A percentile compares a stretch with the other conserved stretches of the same genome.
Evolutionary conservation across 2,329 filamentous ascomycete species (phyloP).

Genomic region (Zasmidium angulare): DNA sequence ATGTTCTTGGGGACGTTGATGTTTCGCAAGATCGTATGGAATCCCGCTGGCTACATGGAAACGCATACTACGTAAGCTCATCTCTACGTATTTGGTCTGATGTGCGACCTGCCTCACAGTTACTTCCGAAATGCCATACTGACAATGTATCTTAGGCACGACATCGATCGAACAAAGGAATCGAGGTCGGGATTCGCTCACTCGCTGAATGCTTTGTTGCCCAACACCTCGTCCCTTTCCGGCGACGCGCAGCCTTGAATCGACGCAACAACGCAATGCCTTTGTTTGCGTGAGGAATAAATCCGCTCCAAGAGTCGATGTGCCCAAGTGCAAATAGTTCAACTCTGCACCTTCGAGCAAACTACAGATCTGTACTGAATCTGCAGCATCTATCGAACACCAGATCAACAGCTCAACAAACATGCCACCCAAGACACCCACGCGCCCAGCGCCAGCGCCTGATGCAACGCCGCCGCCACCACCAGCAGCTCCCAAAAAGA

Average conservation of each 20-base stretch:
- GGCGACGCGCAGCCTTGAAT: not conserved
- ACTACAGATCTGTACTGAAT: not conserved
- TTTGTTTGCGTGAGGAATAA: not conserved
- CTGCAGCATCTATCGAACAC: not conserved
- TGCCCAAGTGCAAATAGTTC: not conserved
- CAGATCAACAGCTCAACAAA: not conserved
- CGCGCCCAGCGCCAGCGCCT: not conserved
- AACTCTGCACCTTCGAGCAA: not conserved
- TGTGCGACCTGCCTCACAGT: not conserved
- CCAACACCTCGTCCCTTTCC: not conserved
- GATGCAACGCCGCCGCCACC: not conserved
- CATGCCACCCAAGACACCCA: not conserved
- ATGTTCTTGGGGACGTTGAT: slow-evolving; percentile 20
- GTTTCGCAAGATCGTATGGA: slow-evolving; percentile 5
- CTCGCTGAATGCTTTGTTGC: not conserved
- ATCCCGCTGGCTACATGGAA: not conserved
- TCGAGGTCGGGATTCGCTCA: not conserved
- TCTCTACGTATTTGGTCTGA: not conserved
- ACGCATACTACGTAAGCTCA: not conserved
- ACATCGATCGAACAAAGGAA: not conserved
- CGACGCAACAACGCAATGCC: not conserved
- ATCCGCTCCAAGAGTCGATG: not conserved
- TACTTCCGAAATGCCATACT: not conserved
- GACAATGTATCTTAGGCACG: not conserved
- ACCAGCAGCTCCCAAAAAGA: not conserved